phyloP scores from a whole-genome alignment of 345 rosid species.

The Firmiana major region DNA sequence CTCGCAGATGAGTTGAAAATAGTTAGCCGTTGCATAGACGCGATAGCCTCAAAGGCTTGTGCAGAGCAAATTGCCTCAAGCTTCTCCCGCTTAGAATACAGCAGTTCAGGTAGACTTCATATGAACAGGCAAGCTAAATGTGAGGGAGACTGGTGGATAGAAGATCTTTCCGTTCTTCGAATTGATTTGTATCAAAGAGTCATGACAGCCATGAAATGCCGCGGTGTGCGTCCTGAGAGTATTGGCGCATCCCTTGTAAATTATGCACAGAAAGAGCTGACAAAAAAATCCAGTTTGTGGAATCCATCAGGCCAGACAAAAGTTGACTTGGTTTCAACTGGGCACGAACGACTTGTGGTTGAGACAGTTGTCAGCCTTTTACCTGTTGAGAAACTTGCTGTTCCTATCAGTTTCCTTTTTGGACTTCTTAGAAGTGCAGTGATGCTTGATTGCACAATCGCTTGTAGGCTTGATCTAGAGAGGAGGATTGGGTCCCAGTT shows the following conservation, averaged over 20 bases:
- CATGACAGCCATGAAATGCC: constrained; percentile 87
- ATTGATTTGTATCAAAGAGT: constrained; percentile 80
- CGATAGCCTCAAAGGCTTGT: constrained; percentile 91
- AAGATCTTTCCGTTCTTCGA: constrained; percentile 81
- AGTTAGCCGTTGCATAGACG: constrained; percentile 76
- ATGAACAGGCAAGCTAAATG: constrained; percentile 80
- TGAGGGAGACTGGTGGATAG: constrained; percentile 95
- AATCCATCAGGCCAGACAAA: constrained; percentile 49
- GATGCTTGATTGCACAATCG: constrained; percentile 70
- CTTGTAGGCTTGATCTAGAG: constrained; percentile 87
- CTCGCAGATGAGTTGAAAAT: constrained; percentile 87
- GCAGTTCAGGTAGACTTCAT: constrained; percentile 97
- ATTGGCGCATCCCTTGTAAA: constrained; percentile 80
- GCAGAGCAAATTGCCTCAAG: constrained; percentile 93
- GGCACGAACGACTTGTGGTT: constrained; percentile 68
- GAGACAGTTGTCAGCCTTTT: constrained; percentile 78
- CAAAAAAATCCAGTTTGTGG: constrained; percentile 71
- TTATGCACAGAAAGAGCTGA: constrained; percentile 84
- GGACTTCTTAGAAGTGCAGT: constrained; percentile 89
- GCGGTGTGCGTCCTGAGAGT: constrained; percentile 95
- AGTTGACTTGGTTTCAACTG: constrained; percentile 42
- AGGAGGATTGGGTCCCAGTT: constrained; percentile 87
- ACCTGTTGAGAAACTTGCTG: constrained; percentile 86
- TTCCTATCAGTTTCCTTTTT: constrained; percentile 80
- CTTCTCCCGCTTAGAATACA: constrained; percentile 90